Evolutionary conservation across 1,139 yeast genomes (phyloP).

Genomic region (Hyphopichia khmerensis): DNA sequence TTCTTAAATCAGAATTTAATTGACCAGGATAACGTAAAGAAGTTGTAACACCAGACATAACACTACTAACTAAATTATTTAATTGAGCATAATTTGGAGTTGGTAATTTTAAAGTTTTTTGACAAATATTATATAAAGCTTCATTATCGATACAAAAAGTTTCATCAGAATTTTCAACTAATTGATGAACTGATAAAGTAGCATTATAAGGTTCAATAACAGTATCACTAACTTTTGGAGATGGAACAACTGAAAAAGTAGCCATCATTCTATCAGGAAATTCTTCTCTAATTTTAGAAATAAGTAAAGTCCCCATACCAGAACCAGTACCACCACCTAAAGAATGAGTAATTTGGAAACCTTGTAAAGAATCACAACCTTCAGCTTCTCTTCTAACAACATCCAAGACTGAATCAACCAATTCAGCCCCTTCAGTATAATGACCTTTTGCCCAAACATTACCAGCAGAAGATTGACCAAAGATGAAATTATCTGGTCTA

Average conservation of each 20-base stretch:
- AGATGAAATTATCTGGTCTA: constrained; percentile 87
- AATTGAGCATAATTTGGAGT: constrained; percentile 79
- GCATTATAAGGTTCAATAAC: constrained; percentile 95
- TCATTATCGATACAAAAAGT: constrained; percentile 94
- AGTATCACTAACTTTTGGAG: constrained; percentile 88
- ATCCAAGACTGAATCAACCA: constrained; percentile 85
- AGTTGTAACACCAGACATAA: constrained; percentile 90
- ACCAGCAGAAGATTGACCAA: constrained; percentile 91
- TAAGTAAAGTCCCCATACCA: constrained; percentile 87
- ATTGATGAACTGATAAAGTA: constrained; percentile 86
- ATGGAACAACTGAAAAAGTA: constrained; percentile 88
- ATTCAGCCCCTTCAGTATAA: constrained; percentile 94
- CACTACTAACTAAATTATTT: constrained; percentile 79
- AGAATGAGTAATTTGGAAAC: constrained; percentile 91
- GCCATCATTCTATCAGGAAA: constrained; percentile 96
- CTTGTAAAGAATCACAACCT: constrained; percentile 88
- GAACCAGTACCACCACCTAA: constrained; percentile 98
- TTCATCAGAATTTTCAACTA: constrained; percentile 87
- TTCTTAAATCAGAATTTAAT: constrained; percentile 86
- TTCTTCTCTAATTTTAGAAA: constrained; percentile 81
- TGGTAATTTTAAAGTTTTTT: constrained; percentile 73
- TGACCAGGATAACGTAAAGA: constrained; percentile 94
- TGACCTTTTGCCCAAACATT: constrained; percentile 97
- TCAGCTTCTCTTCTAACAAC: constrained; percentile 92
- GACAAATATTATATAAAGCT: constrained; percentile 87